These are phyloP conservation scores for Penicillium fimorum DNA, from an alignment of 495 filamentous ascomycete genomes.

Conservation along the genomic window DNA sequence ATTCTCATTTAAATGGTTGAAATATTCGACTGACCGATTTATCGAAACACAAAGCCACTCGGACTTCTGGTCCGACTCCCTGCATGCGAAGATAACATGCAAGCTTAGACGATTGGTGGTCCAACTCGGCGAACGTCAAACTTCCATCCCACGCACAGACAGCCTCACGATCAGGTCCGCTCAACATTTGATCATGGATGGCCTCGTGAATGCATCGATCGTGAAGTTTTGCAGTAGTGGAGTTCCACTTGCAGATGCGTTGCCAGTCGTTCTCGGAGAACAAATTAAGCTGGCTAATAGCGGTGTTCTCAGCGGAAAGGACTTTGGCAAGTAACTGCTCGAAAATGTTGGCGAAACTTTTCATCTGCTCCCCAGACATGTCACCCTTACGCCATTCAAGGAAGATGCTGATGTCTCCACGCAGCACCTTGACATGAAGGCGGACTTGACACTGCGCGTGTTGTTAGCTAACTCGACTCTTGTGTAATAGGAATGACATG, in stretches of 20 bases:
- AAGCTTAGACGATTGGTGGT: slow-evolving; percentile 45
- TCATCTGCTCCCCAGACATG: slow-evolving; percentile 45
- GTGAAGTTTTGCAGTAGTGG: slow-evolving; percentile 27
- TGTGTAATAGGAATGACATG: not conserved
- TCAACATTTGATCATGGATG: slow-evolving; percentile 42
- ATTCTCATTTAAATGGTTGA: not conserved
- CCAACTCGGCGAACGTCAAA: slow-evolving; percentile 56
- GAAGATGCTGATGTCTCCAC: slow-evolving; percentile 43
- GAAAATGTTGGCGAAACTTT: slow-evolving; percentile 42
- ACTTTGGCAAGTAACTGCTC: slow-evolving; percentile 32
- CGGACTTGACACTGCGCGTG: slow-evolving; percentile 42
- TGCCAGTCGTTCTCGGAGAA: slow-evolving; percentile 42
- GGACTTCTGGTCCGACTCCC: slow-evolving; percentile 47
- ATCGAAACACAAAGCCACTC: slow-evolving; percentile 57
- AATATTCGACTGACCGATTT: slow-evolving; percentile 47
- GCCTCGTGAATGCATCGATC: slow-evolving; percentile 54
- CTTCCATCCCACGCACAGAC: slow-evolving; percentile 59
- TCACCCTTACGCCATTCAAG: slow-evolving; percentile 48
- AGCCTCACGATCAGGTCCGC: slow-evolving; percentile 43
- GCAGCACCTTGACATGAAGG: slow-evolving; percentile 45
- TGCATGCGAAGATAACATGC: slow-evolving; percentile 45
- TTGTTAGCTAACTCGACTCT: not conserved
- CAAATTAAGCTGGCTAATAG: slow-evolving; percentile 34
- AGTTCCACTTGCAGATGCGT: slow-evolving; percentile 44
- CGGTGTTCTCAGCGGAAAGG: slow-evolving; percentile 28